Conservation (phyloP, 2,329 filamentous ascomycete species). For the Whalleya microplaca region DNA sequence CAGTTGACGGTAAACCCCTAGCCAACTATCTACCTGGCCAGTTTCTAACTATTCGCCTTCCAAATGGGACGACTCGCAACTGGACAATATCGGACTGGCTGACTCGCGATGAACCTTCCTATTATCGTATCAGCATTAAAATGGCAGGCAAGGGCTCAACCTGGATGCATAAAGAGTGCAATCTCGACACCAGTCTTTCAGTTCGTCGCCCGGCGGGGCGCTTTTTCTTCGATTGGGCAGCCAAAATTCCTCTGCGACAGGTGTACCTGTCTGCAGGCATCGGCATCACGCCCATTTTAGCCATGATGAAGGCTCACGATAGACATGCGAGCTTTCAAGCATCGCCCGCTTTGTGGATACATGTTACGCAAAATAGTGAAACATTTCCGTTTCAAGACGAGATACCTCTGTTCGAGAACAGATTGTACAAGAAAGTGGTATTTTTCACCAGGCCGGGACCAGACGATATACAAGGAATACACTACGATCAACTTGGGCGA, state of each 20-base stretch:
- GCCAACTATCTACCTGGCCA: constrained; percentile 30
- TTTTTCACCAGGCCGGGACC: constrained; percentile 26
- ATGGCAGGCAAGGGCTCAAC: constrained; percentile 15
- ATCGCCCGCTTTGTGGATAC: constrained; percentile 27
- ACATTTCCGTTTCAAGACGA: constrained; percentile 19
- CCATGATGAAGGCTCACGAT: constrained; percentile 33
- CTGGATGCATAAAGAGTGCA: constrained; percentile 31
- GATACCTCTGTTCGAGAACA: constrained; percentile 11
- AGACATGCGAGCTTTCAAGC: constrained; percentile 19
- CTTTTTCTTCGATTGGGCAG: constrained; percentile 26
- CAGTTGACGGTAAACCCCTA: constrained; percentile 19
- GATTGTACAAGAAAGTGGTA: constrained; percentile 15
- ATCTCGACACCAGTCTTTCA: constrained; percentile 12
- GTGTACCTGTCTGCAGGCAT: constrained; percentile 32
- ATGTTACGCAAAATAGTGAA: constrained; percentile 19
- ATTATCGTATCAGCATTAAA: constrained; percentile 31
- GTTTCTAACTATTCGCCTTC: constrained; percentile 30
- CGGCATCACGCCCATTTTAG: constrained; percentile 31
- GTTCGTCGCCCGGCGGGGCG: constrained; percentile 29
- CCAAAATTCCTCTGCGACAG: constrained; percentile 14
- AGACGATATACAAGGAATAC: constrained; percentile 12
- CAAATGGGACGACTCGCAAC: constrained; percentile 18
- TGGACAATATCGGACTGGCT: constrained; percentile 33
- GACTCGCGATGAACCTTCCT: constrained; percentile 17
- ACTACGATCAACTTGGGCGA: constrained; percentile 23